Base-by-base conservation (phyloP, 2,329 filamentous ascomycete species). In the Fusarium temperatum region DNA sequence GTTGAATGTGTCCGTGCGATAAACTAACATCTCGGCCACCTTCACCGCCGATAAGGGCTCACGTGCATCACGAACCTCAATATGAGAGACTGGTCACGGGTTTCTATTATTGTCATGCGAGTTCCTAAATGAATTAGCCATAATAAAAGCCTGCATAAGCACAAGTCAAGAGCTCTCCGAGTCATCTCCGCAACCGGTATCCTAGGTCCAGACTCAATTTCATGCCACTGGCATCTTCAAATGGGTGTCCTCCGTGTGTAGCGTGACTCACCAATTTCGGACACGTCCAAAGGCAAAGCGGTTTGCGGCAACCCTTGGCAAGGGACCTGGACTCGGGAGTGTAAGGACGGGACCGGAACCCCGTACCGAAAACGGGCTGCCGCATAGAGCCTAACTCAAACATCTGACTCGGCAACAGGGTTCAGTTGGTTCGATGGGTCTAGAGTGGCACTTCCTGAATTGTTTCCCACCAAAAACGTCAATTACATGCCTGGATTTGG, bases 321-420 rank as follows among this genome's bases (percentile, higher is more conserved):
- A 72, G 63, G 72, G 55, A 67, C 68, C 51, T 65, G 47, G 61
- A 60, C 56, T 47, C 48, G 64, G 54, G 63, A 63, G 58, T 63
- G 57, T 32, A 35, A 57, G 56, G 60, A 62, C 71, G 72, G 66
- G 63, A 68, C 63, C 65, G 59, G 70, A 63, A 68, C 62, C 50
- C 57, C 66, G 56, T 66, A 66, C 70, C 66, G 64, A 71, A 60
- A 67, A 73, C 66, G 66, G 66, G 74, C 65, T 62, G 65, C 63
- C 66, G 66, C 71, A 70, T 66, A 44, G 57, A 70, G 70, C 63
- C 68, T 66, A 77, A 77, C 54, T 66, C 56, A 61, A 63, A 68
- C 55, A 75, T 66, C 71, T 77, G 75, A 75, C 74, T 78, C 63
- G 72, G 74, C 74, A 74, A 78, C 74, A 78, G 68, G 76, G 76